Evolutionary conservation across 306 rosid species (phyloP).

Genomic region (Acacia confusa): DNA sequence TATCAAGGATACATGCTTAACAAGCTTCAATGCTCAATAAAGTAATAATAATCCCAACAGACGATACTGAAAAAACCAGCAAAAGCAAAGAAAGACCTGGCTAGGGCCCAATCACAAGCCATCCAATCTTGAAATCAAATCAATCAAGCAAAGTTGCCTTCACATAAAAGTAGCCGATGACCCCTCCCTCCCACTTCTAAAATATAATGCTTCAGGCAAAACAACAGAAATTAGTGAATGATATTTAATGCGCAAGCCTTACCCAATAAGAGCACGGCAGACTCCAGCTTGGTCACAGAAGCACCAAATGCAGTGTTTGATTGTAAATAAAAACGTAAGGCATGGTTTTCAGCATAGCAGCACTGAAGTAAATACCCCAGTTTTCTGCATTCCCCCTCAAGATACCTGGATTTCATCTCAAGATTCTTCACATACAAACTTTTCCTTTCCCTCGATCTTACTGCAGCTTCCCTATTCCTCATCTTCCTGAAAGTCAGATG

Average conservation of each 20-base stretch:
- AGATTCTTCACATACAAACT: constrained; percentile 68
- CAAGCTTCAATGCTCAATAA: constrained; percentile 1
- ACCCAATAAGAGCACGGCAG: constrained; percentile 99
- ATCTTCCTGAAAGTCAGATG: constrained; percentile 61
- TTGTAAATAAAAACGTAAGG: constrained; percentile 71
- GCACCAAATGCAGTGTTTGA: constrained; percentile 63
- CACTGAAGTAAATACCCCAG: constrained; percentile 85
- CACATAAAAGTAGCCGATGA: neutral
- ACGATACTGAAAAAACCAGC: neutral
- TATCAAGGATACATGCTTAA: neutral
- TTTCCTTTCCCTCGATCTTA: constrained; percentile 88
- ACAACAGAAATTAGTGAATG: neutral
- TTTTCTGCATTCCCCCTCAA: constrained; percentile 87
- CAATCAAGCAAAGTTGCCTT: neutral
- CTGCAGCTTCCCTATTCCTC: constrained; percentile 94
- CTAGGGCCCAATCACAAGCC: neutral
- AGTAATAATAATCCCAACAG: neutral
- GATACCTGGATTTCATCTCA: constrained; percentile 76
- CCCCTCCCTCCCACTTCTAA: neutral
- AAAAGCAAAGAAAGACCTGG: neutral
- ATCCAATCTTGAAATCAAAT: constrained; percentile 19
- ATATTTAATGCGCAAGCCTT: constrained; percentile 34
- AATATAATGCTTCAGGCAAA: neutral
- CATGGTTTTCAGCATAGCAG: constrained; percentile 83
- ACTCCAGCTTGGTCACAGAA: constrained; percentile 88